Evolutionary conservation across 2,329 filamentous ascomycete genomes (phyloP).

Genomic region (Fusarium chuoi): DNA sequence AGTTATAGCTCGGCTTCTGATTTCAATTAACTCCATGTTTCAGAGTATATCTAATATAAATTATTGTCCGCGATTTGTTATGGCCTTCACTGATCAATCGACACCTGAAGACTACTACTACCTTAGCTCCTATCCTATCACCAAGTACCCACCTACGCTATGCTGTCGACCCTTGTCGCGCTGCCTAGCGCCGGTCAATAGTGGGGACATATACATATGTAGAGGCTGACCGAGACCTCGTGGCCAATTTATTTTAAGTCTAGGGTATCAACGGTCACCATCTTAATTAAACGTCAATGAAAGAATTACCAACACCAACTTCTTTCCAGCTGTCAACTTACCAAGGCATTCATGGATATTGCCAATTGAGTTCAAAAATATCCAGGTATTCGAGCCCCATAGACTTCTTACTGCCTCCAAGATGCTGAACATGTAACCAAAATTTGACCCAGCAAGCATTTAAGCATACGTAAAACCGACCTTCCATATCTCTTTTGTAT

Average conservation of each 20-base stretch:
- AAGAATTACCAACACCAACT: not conserved
- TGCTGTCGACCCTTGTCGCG: constrained; percentile 5
- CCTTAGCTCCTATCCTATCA: not conserved
- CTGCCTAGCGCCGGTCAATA: constrained; percentile 21
- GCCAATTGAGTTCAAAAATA: not conserved
- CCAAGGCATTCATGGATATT: not conserved
- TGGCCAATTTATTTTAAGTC: constrained; percentile 7
- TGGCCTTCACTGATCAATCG: not conserved
- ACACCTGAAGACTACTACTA: not conserved
- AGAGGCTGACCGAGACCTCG: constrained; percentile 20
- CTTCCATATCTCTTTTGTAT: not conserved
- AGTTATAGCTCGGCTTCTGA: no score
- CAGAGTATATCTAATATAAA: no score
- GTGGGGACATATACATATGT: not conserved
- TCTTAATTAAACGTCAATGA: constrained; percentile 9
- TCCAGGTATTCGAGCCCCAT: not conserved
- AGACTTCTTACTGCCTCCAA: not conserved
- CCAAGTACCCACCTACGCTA: no score
- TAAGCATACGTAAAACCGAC: fast-evolving
- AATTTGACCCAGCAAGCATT: not conserved
- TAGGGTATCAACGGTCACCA: constrained; percentile 21
- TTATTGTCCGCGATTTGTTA: not conserved
- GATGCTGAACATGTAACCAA: not conserved
- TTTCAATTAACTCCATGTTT: not conserved
- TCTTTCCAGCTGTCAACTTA: not conserved